These are phyloP conservation scores for Tylopilus sp. DNA, from an alignment of 1,284 basidiomycete species.

Conservation along the genomic window DNA sequence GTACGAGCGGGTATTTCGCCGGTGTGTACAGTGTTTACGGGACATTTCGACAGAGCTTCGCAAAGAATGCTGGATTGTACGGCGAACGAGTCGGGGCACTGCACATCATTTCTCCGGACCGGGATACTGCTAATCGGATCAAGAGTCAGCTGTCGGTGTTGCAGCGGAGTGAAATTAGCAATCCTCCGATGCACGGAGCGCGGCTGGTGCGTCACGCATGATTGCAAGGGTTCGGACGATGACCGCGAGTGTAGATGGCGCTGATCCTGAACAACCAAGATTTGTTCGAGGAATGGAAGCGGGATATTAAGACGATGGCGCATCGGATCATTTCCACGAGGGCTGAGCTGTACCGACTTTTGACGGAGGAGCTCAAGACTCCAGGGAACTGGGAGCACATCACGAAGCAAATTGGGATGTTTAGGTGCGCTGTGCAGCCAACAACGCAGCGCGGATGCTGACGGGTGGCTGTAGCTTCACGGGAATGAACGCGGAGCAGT, in stretches of 20 bases:
- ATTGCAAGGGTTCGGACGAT: not conserved
- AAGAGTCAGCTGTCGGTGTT: conserved; percentile 85
- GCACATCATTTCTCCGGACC: conserved; percentile 63
- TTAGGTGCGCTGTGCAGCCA: conserved; percentile 55
- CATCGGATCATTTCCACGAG: conserved; percentile 90
- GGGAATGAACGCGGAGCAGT: conserved; percentile 67
- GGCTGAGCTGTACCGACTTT: conserved; percentile 69
- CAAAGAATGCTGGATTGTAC: conserved; percentile 95
- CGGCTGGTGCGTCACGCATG: conserved; percentile 59
- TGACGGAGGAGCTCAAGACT: conserved; percentile 85
- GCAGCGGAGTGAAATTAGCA: conserved; percentile 90
- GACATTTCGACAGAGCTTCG: conserved; percentile 67
- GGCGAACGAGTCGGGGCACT: conserved; percentile 87
- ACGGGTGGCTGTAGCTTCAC: conserved; percentile 58
- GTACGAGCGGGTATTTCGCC: conserved; percentile 35
- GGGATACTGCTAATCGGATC: conserved; percentile 68
- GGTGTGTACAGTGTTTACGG: conserved; percentile 11
- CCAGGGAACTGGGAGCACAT: conserved; percentile 94
- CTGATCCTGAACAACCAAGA: conserved; percentile 70
- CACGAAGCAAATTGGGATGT: conserved; percentile 88
- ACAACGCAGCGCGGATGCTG: conserved; percentile 4
- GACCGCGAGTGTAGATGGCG: conserved; percentile 50
- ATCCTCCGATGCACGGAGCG: conserved; percentile 88
- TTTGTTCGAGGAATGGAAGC: conserved; percentile 85
- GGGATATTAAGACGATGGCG: conserved; percentile 90